Evolutionary conservation across 2,329 filamentous ascomycete species (phyloP).

Genomic region (Lomentospora prolificans): DNA sequence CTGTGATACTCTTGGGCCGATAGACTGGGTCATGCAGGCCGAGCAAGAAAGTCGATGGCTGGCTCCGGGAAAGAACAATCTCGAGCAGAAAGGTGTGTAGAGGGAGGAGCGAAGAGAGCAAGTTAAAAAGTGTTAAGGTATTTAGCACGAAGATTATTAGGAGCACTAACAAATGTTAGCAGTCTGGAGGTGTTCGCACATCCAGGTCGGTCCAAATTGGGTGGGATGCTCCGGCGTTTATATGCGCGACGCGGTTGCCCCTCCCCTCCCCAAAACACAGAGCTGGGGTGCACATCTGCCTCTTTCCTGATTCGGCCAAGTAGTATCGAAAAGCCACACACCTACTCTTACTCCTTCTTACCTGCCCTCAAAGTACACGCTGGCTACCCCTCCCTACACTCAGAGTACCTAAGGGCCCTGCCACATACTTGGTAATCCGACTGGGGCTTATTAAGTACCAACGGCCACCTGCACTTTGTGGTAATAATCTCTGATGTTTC

Average conservation of each 20-base stretch:
- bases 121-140: slow-evolving; percentile 3
- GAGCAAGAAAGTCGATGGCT: background rate
- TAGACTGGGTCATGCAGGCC: background rate
- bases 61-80: background rate
- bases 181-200: background rate
- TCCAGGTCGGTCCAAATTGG: slow-evolving; percentile 7
- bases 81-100: background rate
- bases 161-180: slow-evolving; percentile 3
- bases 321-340: background rate
- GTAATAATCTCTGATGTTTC: background rate
- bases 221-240: slow-evolving; percentile 37
- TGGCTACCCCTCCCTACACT: background rate
- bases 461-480: background rate
- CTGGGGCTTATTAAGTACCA: no score
- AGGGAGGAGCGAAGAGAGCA: background rate
- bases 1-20: background rate
- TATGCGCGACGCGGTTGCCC: slow-evolving; percentile 28
- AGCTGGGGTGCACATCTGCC: slow-evolving; percentile 1
- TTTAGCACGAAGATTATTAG: no score
- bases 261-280: slow-evolving; percentile 4
- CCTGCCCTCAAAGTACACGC: background rate
- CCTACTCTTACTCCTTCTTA: background rate
- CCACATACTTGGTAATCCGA: no score
- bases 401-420: background rate
- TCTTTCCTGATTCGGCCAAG: slow-evolving; percentile 9